Evolutionary conservation across 306 rosid species (phyloP).

Genomic region (Sicyos baderoa): DNA sequence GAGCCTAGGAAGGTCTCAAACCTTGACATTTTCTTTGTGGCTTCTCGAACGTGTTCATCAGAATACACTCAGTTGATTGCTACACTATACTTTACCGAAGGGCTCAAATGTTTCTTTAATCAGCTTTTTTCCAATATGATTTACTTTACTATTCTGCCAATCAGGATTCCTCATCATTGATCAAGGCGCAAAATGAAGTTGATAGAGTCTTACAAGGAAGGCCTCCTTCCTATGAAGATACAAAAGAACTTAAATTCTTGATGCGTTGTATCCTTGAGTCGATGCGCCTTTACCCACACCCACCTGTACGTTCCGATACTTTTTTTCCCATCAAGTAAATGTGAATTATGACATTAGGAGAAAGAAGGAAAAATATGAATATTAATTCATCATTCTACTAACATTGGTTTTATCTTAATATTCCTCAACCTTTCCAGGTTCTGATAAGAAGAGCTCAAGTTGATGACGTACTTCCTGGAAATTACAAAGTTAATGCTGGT

Average conservation of each 20-base stretch:
- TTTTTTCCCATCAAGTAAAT: constrained; percentile 14
- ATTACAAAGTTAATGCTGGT: constrained; percentile 75
- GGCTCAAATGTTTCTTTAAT: neutral
- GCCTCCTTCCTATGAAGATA: constrained; percentile 67
- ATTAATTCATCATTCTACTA: constrained; percentile 9
- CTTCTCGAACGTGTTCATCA: constrained; percentile 5
- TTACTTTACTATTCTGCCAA: constrained; percentile 16
- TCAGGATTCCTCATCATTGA: constrained; percentile 52
- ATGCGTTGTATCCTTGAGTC: constrained; percentile 79
- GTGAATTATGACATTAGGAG: neutral
- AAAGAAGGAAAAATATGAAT: neutral
- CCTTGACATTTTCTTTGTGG: neutral
- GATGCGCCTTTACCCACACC: constrained; percentile 84
- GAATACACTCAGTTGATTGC: neutral
- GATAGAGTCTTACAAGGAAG: constrained; percentile 74
- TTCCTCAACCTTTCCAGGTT: constrained; percentile 42
- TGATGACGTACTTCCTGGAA: constrained; percentile 76
- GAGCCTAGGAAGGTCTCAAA: neutral
- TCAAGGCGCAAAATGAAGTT: constrained; percentile 76
- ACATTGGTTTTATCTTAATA: neutral
- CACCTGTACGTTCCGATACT: constrained; percentile 54
- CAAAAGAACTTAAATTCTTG: constrained; percentile 70
- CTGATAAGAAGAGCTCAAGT: constrained; percentile 89
- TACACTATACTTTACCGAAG: neutral
- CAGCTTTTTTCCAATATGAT: neutral